These are phyloP conservation scores for Persicaria maculosa DNA, from an alignment of 148 eudicot species.

Conservation along the genomic window DNA sequence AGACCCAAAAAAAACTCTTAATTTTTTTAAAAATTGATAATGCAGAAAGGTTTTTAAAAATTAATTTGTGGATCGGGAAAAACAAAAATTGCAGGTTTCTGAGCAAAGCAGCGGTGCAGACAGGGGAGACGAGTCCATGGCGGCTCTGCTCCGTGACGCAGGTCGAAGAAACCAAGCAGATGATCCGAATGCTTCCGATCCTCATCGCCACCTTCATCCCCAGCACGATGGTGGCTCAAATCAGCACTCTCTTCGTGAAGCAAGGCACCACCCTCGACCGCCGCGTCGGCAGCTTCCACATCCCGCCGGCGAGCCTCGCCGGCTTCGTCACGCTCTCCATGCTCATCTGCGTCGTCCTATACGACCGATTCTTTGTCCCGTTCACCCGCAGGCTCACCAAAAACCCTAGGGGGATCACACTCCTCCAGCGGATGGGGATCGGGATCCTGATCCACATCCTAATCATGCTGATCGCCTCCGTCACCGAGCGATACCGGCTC, in stretches of 20 bases:
- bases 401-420: slow-evolving; percentile 67
- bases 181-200: slow-evolving; percentile 64
- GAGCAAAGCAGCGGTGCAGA: slow-evolving; percentile 61
- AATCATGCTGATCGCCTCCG: slow-evolving; percentile 42
- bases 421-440: slow-evolving; percentile 75
- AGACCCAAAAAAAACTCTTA: too few species aligned
- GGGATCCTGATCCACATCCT: slow-evolving; percentile 47
- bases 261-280: slow-evolving; percentile 66
- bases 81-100: slow-evolving; percentile 32
- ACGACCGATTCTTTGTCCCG: slow-evolving; percentile 51
- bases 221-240: slow-evolving; percentile 64
- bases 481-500: slow-evolving; percentile 47
- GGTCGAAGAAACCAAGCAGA: slow-evolving; percentile 77
- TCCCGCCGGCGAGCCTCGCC: slow-evolving; percentile 65
- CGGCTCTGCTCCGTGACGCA: slow-evolving; percentile 58
- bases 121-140: slow-evolving; percentile 42
- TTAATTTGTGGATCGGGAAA: neutral
- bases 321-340: slow-evolving; percentile 58
- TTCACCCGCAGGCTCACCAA: slow-evolving; percentile 33
- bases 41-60: neutral
- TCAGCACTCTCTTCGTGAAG: slow-evolving; percentile 63
- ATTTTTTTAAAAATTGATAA: too few species aligned
- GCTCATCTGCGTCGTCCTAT: slow-evolving; percentile 53
- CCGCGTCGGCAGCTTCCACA: slow-evolving; percentile 35
- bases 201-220: slow-evolving; percentile 48